Evolutionary conservation across 2,329 filamentous ascomycete species (phyloP).

Genomic region (Paraconiothyrium brasiliense): DNA sequence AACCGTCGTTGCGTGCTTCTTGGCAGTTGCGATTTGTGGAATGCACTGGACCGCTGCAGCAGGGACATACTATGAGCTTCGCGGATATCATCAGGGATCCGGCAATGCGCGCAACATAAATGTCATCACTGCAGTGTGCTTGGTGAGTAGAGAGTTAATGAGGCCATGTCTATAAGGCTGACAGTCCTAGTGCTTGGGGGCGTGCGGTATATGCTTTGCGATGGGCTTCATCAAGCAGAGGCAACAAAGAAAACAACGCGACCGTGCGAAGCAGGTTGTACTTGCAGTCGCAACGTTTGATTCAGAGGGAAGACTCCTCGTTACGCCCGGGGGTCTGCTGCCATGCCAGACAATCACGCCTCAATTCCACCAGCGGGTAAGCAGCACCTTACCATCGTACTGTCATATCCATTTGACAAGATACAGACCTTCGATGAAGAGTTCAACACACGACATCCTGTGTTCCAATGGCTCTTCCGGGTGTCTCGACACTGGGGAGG

Average conservation of each 20-base stretch:
- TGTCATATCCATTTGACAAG: conserved; percentile 19
- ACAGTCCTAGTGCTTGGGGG: conserved; percentile 56
- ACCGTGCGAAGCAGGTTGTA: conserved; percentile 63
- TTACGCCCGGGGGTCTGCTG: conserved; percentile 73
- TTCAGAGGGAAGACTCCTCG: conserved; percentile 70
- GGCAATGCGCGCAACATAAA: conserved; percentile 66
- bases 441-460: conserved; percentile 78
- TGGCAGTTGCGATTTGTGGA: conserved; percentile 79
- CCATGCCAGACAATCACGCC: conserved; percentile 80
- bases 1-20: conserved; percentile 69
- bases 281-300: conserved; percentile 73
- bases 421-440: conserved; percentile 71
- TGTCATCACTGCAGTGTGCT: conserved; percentile 75
- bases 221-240: conserved; percentile 50
- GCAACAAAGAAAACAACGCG: conserved; percentile 51
- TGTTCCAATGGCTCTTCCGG: conserved; percentile 88
- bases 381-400: conserved; percentile 65
- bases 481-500: conserved; percentile 80
- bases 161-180: conserved; percentile 73
- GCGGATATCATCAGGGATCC: conserved; percentile 54
- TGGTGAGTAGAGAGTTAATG: conserved; percentile 66
- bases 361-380: conserved; percentile 55
- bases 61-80: conserved; percentile 73
- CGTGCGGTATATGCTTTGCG: conserved; percentile 50
- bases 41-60: conserved; percentile 87